phyloP scores from a whole-genome alignment of 2,329 filamentous ascomycete genomes.

The Trichoderma cornu-damae region DNA sequence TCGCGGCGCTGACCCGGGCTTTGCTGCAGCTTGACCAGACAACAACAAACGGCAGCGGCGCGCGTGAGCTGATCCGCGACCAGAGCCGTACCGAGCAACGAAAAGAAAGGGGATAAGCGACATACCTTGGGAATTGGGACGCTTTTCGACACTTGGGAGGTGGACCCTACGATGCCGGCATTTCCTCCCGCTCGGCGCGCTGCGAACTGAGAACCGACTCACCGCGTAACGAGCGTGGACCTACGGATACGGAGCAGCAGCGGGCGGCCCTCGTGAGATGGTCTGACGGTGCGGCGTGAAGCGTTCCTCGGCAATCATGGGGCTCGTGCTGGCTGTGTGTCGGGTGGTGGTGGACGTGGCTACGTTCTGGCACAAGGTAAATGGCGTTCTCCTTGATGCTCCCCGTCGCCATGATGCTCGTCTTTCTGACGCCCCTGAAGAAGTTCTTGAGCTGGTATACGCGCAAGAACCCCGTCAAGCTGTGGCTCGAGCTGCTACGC shows the following conservation, averaged over 20 bases:
- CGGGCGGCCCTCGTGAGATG: slow-evolving; percentile 24
- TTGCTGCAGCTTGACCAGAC: background rate
- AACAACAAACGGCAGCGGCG: background rate
- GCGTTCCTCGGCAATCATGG: slow-evolving; percentile 38
- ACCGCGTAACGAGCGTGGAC: background rate
- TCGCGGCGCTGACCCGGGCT: background rate
- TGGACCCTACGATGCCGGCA: background rate
- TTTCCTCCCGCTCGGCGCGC: background rate
- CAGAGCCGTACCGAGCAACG: background rate
- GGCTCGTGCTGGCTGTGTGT: slow-evolving; percentile 46
- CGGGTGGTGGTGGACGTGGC: slow-evolving; percentile 57
- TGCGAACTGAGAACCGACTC: slow-evolving; percentile 12
- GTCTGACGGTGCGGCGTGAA: slow-evolving; percentile 28
- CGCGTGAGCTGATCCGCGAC: background rate
- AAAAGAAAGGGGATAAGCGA: no score
- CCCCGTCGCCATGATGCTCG: slow-evolving; percentile 17
- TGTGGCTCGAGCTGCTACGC: slow-evolving; percentile 60
- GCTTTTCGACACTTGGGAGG: background rate
- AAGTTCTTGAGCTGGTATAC: slow-evolving; percentile 63
- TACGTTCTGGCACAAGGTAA: slow-evolving; percentile 59
- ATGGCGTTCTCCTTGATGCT: slow-evolving; percentile 10
- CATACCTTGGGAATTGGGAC: no score
- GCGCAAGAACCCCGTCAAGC: slow-evolving; percentile 57
- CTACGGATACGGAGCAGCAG: background rate
- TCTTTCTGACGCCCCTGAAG: slow-evolving; percentile 41